Evolutionary conservation across 345 rosid species (phyloP).

Genomic region (Aurinia saxatilis): DNA sequence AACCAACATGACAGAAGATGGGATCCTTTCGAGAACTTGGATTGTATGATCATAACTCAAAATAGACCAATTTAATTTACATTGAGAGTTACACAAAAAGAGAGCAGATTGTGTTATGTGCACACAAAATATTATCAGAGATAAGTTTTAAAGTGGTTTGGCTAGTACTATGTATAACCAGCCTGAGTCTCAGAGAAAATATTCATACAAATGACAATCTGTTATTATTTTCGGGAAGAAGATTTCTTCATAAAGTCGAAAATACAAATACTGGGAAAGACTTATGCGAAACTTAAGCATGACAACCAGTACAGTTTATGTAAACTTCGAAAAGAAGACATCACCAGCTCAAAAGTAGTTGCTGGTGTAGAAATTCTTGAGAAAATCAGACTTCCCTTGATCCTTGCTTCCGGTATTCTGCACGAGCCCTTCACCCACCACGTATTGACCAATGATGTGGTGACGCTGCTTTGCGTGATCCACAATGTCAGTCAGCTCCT

Average conservation of each 20-base stretch:
- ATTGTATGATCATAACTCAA: slow-evolving; percentile 1
- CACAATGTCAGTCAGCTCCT: slow-evolving; percentile 69
- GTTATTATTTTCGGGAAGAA: slow-evolving; percentile 20
- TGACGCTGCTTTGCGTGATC: slow-evolving; percentile 99
- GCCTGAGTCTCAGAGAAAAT: slow-evolving; percentile 8
- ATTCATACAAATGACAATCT: slow-evolving; percentile 11
- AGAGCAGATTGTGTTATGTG: too few relatives aligned
- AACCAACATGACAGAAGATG: slow-evolving; percentile 19
- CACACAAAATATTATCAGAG: neutral
- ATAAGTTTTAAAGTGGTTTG: slow-evolving; percentile 13
- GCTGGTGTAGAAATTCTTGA: slow-evolving; percentile 79
- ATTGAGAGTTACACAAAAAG: slow-evolving; percentile 6
- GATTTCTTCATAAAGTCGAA: slow-evolving; percentile 17
- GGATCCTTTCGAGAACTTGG: slow-evolving; percentile 9
- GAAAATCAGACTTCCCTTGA: slow-evolving; percentile 63
- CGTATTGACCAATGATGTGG: slow-evolving; percentile 89
- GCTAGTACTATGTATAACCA: slow-evolving; percentile 2
- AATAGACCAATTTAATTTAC: slow-evolving; percentile 11
- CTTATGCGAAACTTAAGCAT: slow-evolving; percentile 7
- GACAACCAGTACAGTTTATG: slow-evolving; percentile 19
- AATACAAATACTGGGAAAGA: slow-evolving; percentile 14
- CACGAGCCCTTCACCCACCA: slow-evolving; percentile 63
- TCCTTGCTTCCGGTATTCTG: slow-evolving; percentile 67
- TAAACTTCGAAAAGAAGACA: neutral
- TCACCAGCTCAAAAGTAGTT: slow-evolving; percentile 61